Conservation (phyloP, 2,329 filamentous ascomycete species). For the Trichoderma aggressivum region DNA sequence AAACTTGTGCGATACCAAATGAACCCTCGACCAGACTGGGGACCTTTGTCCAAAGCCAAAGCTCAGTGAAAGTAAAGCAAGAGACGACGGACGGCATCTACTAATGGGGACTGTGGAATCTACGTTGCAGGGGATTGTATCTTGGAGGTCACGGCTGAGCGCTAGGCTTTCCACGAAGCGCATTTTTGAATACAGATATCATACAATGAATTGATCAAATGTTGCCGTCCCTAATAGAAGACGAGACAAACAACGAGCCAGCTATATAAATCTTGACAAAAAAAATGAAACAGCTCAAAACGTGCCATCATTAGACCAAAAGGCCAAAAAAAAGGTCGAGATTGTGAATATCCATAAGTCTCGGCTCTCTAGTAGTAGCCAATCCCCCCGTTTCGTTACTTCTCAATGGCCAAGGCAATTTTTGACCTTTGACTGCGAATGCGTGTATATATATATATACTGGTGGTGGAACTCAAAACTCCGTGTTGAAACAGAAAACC, state of each 20-base stretch:
- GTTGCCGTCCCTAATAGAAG: not conserved
- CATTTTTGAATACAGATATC: not conserved
- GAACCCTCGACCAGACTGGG: conserved; percentile 92
- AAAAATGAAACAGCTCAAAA: not conserved
- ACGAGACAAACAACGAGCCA: not conserved
- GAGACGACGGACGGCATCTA: not conserved
- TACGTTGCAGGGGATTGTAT: not conserved
- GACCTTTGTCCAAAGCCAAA: conserved; percentile 66
- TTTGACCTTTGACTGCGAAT: not conserved
- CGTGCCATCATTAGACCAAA: not conserved
- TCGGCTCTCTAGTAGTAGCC: not conserved
- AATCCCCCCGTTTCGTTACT: not conserved
- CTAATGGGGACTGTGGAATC: too few relatives aligned
- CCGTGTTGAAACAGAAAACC: not conserved
- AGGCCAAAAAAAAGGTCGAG: not conserved
- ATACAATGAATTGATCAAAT: not conserved
- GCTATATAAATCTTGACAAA: not conserved
- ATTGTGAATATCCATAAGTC: not conserved
- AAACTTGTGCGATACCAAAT: conserved; percentile 82
- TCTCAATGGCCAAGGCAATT: not conserved
- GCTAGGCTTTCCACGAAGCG: not conserved
- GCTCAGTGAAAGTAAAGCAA: conserved; percentile 52
- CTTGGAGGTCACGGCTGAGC: not conserved
- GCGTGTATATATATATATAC: not conserved
- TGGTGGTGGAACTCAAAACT: not conserved